phyloP scores from a whole-genome alignment of 1,139 yeast genomes.

The Geotrichum klebahnii region DNA sequence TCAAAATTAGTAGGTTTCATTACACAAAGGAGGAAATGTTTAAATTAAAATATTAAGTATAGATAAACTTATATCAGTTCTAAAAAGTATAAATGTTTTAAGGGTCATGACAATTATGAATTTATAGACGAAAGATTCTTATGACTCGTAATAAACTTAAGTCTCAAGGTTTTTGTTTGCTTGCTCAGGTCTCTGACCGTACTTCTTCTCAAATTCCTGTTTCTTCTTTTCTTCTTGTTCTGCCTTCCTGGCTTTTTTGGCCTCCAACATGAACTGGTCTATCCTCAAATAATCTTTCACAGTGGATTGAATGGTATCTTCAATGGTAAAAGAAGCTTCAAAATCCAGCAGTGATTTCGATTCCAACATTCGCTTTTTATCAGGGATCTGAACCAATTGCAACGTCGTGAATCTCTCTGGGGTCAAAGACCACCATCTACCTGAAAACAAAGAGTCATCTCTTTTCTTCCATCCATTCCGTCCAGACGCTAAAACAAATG shows the following conservation, averaged over 20 bases:
- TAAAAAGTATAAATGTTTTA: too few relatives aligned
- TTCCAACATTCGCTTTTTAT: constrained; percentile 12
- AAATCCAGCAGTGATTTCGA: constrained; percentile 18
- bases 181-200: neutral
- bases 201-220: constrained; percentile 4
- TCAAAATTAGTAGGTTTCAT: too few relatives aligned
- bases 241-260: constrained; percentile 10
- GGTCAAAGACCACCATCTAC: constrained; percentile 23
- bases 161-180: neutral
- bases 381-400: constrained; percentile 20
- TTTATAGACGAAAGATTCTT: neutral
- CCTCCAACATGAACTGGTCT: constrained; percentile 7
- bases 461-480: constrained; percentile 20
- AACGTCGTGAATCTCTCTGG: constrained; percentile 19
- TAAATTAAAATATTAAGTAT: too few relatives aligned
- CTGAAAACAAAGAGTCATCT: constrained; percentile 20
- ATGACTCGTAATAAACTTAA: too few relatives aligned
- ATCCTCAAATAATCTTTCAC: constrained; percentile 14
- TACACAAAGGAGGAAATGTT: too few relatives aligned
- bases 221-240: constrained; percentile 6
- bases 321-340: constrained; percentile 15
- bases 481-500: constrained; percentile 6
- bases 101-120: too few relatives aligned
- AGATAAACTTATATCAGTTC: too few relatives aligned
- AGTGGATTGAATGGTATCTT: constrained; percentile 13